A percentile compares a stretch with the other conserved stretches of the same genome.
phyloP scores from a whole-genome alignment of 192 early-diverging fungal genomes.

The Lobosporangium transversale region DNA sequence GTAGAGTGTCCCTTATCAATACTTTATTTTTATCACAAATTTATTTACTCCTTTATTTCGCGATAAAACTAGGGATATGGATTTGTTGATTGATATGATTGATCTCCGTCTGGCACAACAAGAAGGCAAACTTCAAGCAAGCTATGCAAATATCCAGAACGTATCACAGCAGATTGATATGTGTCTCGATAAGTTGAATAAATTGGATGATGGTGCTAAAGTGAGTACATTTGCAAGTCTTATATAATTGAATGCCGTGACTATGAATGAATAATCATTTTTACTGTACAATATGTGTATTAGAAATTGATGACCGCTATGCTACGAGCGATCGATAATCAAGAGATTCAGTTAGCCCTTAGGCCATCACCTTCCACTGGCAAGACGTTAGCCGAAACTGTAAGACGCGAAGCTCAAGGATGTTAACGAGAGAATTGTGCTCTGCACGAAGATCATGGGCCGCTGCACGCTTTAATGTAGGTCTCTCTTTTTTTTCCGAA shows the following conservation, averaged over 20 bases:
- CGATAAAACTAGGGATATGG: conserved; percentile 14
- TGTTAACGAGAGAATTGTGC: conserved; percentile 20
- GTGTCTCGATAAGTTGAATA: conserved; percentile 19
- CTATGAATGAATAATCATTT: neutral
- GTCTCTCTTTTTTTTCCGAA: neutral
- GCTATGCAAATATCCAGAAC: conserved; percentile 7
- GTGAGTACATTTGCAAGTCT: conserved; percentile 4
- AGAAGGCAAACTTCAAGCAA: conserved; percentile 11
- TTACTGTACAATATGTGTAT: neutral
- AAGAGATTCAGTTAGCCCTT: conserved; percentile 30
- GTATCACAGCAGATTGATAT: conserved; percentile 10
- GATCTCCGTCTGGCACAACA: conserved; percentile 21
- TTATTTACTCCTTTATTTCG: neutral
- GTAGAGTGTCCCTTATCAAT: neutral
- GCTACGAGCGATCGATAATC: conserved; percentile 26
- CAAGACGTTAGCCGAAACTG: conserved; percentile 18
- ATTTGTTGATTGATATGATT: conserved; percentile 20
- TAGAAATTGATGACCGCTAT: conserved; percentile 25
- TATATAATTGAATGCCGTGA: neutral
- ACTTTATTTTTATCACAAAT: neutral
- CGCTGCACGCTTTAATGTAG: conserved; percentile 24
- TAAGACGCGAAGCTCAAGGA: conserved; percentile 20
- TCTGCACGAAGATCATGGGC: conserved; percentile 26
- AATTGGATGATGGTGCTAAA: conserved; percentile 35
- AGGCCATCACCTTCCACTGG: conserved; percentile 27